Evolutionary conservation across 129 eudicot genomes (phyloP).

Genomic region (Escallonia rubra): DNA sequence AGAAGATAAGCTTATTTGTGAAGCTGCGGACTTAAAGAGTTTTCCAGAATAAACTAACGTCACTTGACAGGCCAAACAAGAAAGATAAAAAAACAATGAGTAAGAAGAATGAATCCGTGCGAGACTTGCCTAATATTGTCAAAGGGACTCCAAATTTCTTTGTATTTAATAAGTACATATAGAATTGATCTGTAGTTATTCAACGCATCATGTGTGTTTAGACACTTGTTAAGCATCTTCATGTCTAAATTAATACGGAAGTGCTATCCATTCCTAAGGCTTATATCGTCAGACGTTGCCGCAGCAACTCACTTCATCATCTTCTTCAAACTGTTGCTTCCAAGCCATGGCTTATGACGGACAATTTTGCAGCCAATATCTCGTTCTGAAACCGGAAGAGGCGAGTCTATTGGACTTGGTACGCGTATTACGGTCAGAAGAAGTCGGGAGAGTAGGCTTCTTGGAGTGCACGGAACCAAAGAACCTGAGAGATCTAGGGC

Average conservation of each 20-base stretch:
- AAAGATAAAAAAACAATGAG: no score
- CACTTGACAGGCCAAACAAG: no score
- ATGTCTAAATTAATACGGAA: neutral
- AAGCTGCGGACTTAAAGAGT: no score
- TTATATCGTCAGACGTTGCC: neutral
- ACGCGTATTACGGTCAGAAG: conserved; percentile 30
- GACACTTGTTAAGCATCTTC: neutral
- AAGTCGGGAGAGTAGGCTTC: conserved; percentile 21
- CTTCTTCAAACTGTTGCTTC: conserved; percentile 16
- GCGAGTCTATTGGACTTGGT: conserved; percentile 43
- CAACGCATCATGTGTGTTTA: no score
- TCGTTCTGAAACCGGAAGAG: conserved; percentile 46
- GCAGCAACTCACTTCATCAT: neutral
- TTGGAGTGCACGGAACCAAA: conserved; percentile 12
- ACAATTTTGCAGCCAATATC: conserved; percentile 38
- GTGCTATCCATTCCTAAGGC: neutral
- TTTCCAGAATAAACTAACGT: no score
- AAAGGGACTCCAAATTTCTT: no score
- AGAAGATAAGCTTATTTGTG: no score
- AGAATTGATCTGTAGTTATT: no score
- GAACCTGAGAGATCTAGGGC: conserved; percentile 12
- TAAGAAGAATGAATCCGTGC: no score
- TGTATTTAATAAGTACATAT: no score
- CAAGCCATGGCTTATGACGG: conserved; percentile 37
- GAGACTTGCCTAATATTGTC: no score